phyloP scores from a whole-genome alignment of 169 alveolate genomes.

The Perkinsus chesapeaki region DNA sequence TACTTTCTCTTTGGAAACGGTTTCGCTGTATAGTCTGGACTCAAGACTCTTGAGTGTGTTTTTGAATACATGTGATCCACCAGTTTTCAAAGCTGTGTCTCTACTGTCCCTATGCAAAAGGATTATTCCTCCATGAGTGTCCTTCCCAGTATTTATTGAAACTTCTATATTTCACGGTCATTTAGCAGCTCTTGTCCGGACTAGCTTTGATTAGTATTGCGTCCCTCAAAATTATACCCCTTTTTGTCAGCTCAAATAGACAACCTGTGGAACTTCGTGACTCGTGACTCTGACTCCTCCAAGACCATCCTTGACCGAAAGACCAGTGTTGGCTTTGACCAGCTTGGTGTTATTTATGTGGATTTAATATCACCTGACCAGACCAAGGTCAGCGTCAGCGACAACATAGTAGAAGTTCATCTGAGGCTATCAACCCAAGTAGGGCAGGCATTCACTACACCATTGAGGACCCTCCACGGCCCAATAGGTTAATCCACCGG shows the following conservation, averaged over 20 bases:
- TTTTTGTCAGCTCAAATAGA: neutral
- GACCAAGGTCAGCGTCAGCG: neutral
- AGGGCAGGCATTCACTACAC: neutral
- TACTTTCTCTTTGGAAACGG: no score
- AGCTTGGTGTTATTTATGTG: slow-evolving; percentile 2
- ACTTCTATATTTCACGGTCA: no score
- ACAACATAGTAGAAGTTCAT: neutral
- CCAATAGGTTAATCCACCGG: neutral
- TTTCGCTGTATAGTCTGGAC: no score
- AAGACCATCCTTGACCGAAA: slow-evolving; percentile 7
- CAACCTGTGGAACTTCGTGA: neutral
- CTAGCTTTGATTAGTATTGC: no score
- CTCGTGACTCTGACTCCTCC: neutral
- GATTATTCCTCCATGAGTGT: no score
- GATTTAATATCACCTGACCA: neutral
- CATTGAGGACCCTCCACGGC: no score
- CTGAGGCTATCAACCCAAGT: neutral
- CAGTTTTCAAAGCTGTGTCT: no score
- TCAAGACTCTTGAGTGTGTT: no score
- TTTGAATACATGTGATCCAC: no score
- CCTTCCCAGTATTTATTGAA: no score
- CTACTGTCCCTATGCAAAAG: no score
- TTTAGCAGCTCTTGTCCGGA: no score
- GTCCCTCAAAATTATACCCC: neutral
- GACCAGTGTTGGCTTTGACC: neutral